Base-by-base conservation (phyloP, 2,329 filamentous ascomycete species). In the Aspergillus calidoustus region DNA sequence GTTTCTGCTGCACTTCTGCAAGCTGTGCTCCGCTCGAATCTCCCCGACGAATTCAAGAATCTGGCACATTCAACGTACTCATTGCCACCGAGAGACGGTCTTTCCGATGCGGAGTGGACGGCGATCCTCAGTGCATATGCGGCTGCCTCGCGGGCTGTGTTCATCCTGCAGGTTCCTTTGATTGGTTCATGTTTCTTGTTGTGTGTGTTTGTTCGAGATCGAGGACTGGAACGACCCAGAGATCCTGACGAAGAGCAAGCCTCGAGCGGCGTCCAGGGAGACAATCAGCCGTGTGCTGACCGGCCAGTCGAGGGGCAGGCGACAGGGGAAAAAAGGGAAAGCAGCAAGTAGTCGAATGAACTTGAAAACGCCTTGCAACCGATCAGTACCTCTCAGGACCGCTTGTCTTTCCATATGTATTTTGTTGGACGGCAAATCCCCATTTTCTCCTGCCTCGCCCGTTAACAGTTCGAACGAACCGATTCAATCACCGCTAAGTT, bases 71-170 rank as follows among this genome's bases (percentile, higher is more conserved):
- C 77, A 11, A 72, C 78, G 0, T 83, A 81, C 61, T 75, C 66
- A 28, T 70, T 76, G 31, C 80, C 68, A 8, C 61, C 65, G 41
- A 62, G 60, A 57, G 64, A 65, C 7, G 69, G 64, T 7, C 53
- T 80, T 54, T 69, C 73, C 9, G 34, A 41, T 17, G 34, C 34
- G 9, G 34, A 41, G 11, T 41, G 34, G 34, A 41, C 11, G 34
- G 13, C 34, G 9, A 41, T 41, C 6, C 34, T 41, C 34, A 4
- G 34, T 15, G 34, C 34, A 11, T 41, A 41, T 13, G 34, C 34
- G 34, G 34, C 89, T 64, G 86, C 83, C 1, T 86, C 81, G 22
- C 78, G 79, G 25, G 79, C 80, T 0, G 84, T 88, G 0, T 88
- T 88, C 61, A 81, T 83, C 25, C 70, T 86, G 38, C 84, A 84